Conservation (phyloP, 2,329 filamentous ascomycete genomes). For the Microthyrium microscopicum region DNA sequence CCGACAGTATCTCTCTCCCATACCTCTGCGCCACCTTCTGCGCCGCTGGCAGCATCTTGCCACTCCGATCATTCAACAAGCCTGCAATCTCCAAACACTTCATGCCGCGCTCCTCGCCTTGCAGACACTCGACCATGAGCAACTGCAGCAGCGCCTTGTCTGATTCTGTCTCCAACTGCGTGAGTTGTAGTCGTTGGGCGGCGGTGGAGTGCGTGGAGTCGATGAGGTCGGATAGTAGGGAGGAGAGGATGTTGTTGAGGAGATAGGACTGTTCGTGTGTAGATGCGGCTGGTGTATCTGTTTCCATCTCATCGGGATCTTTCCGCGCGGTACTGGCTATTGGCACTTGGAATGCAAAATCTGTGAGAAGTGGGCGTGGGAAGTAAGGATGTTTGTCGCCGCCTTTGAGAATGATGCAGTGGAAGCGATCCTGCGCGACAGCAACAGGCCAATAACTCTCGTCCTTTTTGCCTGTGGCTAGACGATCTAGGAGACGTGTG, state of each 20-base stretch:
- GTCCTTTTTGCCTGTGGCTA: slow-evolving; percentile 69
- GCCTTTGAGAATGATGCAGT: slow-evolving; percentile 98
- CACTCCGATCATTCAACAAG: slow-evolving; percentile 68
- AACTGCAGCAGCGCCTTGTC: slow-evolving; percentile 85
- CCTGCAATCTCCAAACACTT: slow-evolving; percentile 80
- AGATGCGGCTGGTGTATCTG: slow-evolving; percentile 19
- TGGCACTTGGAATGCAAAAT: slow-evolving; percentile 85
- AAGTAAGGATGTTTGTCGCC: slow-evolving; percentile 88
- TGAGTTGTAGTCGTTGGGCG: slow-evolving; percentile 49
- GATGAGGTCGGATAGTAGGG: slow-evolving; percentile 60
- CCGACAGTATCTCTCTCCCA: slow-evolving; percentile 59
- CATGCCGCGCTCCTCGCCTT: slow-evolving; percentile 88
- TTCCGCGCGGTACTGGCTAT: slow-evolving; percentile 32
- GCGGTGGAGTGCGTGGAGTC: slow-evolving; percentile 44
- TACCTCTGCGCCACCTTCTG: slow-evolving; percentile 79
- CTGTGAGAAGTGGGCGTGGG: slow-evolving; percentile 71
- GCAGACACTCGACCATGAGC: slow-evolving; percentile 75
- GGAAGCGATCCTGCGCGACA: slow-evolving; percentile 79
- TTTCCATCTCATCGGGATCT: slow-evolving; percentile 20
- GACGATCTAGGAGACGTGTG: slow-evolving; percentile 65
- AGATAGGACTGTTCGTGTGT: slow-evolving; percentile 70
- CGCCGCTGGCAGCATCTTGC: slow-evolving; percentile 83
- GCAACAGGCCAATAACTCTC: slow-evolving; percentile 94
- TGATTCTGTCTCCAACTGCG: slow-evolving; percentile 61
- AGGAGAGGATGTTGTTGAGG: slow-evolving; percentile 52